Conservation (phyloP, 1,139 yeast species). For the Diutina sp. region DNA sequence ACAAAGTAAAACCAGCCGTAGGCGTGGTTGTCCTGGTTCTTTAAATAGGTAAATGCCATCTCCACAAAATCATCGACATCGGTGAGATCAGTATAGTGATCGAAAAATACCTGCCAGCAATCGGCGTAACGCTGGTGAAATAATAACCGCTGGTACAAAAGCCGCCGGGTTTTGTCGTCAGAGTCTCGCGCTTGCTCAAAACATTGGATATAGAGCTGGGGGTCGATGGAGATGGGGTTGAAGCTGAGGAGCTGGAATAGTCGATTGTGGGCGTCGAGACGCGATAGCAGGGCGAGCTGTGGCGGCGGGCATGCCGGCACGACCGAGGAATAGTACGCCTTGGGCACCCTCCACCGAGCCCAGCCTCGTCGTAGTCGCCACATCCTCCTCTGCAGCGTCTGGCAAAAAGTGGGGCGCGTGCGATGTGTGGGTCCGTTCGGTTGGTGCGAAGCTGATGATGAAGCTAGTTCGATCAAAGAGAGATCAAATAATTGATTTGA, state of each 20-base stretch:
- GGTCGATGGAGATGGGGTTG: background rate
- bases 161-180: background rate
- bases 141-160: background rate
- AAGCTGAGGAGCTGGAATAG: background rate
- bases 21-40: background rate
- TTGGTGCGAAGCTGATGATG: background rate
- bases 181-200: background rate
- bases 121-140: background rate
- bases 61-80: constrained; percentile 1
- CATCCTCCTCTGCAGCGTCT: background rate
- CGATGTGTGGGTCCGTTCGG: background rate
- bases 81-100: background rate
- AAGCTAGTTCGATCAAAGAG: too few species aligned
- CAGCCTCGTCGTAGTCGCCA: constrained; percentile 1
- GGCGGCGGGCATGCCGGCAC: background rate
- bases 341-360: background rate
- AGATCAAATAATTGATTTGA: too few species aligned
- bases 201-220: background rate
- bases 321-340: background rate
- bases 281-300: background rate
- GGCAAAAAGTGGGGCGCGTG: background rate
- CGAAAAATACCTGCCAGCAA: background rate
- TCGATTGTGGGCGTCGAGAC: background rate
- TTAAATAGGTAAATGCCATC: background rate
- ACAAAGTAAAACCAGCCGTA: background rate